A percentile compares a stretch with the other conserved stretches of the same genome.
These are phyloP conservation scores for Dianthus caryophyllus DNA, from an alignment of 148 eudicot genomes.

Conservation along the genomic window DNA sequence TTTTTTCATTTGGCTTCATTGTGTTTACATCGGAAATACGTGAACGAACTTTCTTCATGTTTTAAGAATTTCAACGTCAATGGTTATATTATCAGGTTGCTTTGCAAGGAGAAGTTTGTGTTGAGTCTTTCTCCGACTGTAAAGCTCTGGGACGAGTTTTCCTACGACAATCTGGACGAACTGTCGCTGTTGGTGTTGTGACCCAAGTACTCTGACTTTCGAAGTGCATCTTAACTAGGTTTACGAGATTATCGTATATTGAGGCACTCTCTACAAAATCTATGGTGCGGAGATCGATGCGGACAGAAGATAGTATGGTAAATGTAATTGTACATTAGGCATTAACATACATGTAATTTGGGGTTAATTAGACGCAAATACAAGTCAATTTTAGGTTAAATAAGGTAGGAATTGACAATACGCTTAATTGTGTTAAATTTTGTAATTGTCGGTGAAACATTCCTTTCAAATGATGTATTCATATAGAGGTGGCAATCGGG, in stretches of 20 bases:
- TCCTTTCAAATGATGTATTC: constrained; percentile 1
- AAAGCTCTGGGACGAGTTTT: constrained; percentile 82
- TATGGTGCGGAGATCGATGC: too few species aligned
- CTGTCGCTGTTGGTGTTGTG: constrained; percentile 77
- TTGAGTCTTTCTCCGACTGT: constrained; percentile 52
- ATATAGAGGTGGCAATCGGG: too few species aligned
- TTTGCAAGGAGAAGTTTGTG: constrained; percentile 64
- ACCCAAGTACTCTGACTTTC: constrained; percentile 49
- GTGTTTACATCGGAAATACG: background rate
- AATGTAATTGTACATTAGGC: too few species aligned
- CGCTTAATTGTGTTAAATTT: background rate
- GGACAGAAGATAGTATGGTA: too few species aligned
- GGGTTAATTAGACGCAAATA: background rate
- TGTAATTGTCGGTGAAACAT: background rate
- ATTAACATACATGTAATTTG: too few species aligned
- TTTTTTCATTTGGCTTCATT: background rate
- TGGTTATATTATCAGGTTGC: constrained; percentile 45
- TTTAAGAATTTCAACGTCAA: background rate
- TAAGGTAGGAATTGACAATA: background rate
- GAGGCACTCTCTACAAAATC: too few species aligned
- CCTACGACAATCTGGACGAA: constrained; percentile 78
- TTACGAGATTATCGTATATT: too few species aligned
- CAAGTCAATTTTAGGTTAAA: background rate
- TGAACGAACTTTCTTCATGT: background rate
- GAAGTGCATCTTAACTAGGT: too few species aligned